These are phyloP conservation scores for Coemansia sp. DNA, from an alignment of 192 early-diverging fungal species.

Conservation along the genomic window DNA sequence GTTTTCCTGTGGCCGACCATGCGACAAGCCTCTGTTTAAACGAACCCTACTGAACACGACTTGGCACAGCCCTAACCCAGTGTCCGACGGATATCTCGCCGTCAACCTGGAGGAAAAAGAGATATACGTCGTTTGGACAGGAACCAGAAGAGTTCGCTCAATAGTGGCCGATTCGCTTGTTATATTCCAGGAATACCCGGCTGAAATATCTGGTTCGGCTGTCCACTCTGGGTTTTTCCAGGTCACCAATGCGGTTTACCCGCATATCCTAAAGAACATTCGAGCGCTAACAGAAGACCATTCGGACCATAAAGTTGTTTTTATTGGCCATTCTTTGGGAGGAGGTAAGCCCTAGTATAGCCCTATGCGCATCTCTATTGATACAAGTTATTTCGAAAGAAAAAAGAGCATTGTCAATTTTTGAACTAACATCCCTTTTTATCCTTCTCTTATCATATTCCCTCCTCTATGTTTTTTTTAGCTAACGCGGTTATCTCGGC, in stretches of 20 bases:
- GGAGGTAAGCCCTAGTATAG: constrained; percentile 37
- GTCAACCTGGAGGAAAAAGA: constrained; percentile 34
- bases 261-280: constrained; percentile 46
- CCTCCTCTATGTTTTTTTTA: constrained; percentile 9
- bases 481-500: constrained; percentile 48
- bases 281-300: constrained; percentile 19
- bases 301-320: constrained; percentile 37
- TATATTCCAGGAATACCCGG: constrained; percentile 33
- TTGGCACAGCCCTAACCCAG: constrained; percentile 47
- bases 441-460: too few relatives aligned
- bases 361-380: too few relatives aligned
- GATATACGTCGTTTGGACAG: constrained; percentile 49
- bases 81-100: constrained; percentile 46
- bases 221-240: constrained; percentile 42
- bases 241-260: constrained; percentile 37
- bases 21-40: constrained; percentile 20
- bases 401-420: background rate
- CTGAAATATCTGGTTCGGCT: constrained; percentile 23
- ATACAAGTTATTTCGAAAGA: too few relatives aligned
- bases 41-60: constrained; percentile 32
- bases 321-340: constrained; percentile 49
- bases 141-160: constrained; percentile 43
- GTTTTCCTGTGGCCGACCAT: constrained; percentile 33
- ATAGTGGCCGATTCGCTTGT: constrained; percentile 30
- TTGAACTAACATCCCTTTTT: background rate